Evolutionary conservation across 2,329 filamentous ascomycete genomes (phyloP), one percentile per base, ranked within the genome.

Genomic region (Colletotrichum sp.): DNA sequence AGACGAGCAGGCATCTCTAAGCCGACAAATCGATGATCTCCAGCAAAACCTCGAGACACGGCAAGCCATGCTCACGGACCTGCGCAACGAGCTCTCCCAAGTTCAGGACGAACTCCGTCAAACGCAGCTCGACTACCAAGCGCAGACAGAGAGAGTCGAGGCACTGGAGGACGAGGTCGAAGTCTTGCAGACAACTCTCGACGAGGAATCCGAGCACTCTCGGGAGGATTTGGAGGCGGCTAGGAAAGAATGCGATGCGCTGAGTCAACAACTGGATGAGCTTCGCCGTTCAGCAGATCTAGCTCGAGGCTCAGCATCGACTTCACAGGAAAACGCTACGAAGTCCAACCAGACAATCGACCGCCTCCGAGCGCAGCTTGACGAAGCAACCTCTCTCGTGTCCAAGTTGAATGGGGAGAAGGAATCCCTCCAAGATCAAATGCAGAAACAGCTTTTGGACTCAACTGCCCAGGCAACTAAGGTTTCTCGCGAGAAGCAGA

Each of bases 151-250:
- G 78, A 95, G 92, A 82, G 87, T 93, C 3, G 91, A 94, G 73
- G 89, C 89, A 9, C 83, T 96, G 24, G 94, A 96, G 81, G 94
- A 96, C 78, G 94, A 96, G 82, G 88, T 95, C n/a, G 92, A 95
- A 69, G 91, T 95, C 32, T 85, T 96, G 16, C 94, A 95, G 82
- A 88, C 89, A 26, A 90, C 89, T 49, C 84, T 93, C 59, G 92
- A 94, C 66, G 90, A 93, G 76, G 93, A 94, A 82, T 89, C 90
- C 59, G 91, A 93, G 78, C 89, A 91, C 75, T 89, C 90, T 8
- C 90, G 86, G 18, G 84, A 87, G 52, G 87, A 89, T 60, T 81
- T 90, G 12, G 81, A 85, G 67, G 83, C 85, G 60, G 85, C 87
- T 16, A 87, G 86, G 72, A 84, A 88, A 69, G 86, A 89, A 78